Percentiles rank a stretch among this genome's conserved stretches.
Evolutionary conservation across 768 basidiomycete species (phyloP).

Genomic region (Pleurotus cornucopiae): DNA sequence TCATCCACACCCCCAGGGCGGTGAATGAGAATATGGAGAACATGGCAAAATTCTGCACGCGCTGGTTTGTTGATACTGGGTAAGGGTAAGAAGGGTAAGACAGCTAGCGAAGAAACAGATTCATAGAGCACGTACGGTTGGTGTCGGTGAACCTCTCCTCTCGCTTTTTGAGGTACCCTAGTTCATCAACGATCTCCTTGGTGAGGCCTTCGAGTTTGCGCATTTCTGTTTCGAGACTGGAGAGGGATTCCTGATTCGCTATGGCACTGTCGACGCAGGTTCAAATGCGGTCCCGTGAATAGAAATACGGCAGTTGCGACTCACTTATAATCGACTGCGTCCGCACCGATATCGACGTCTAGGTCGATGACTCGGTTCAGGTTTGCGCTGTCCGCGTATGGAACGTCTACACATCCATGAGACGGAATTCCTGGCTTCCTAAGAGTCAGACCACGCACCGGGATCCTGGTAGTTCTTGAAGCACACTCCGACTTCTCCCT

Average conservation of each 20-base stretch:
- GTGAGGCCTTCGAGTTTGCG: slow-evolving; percentile 93
- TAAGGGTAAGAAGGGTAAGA: neutral
- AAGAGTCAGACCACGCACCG: slow-evolving; percentile 44
- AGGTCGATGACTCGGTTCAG: slow-evolving; percentile 77
- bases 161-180: slow-evolving; percentile 86
- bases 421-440: neutral
- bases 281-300: neutral
- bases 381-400: slow-evolving; percentile 41
- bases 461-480: slow-evolving; percentile 77
- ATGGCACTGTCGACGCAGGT: slow-evolving; percentile 64
- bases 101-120: neutral
- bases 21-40: slow-evolving; percentile 79
- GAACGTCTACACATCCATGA: slow-evolving; percentile 33
- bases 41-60: slow-evolving; percentile 92
- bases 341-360: slow-evolving; percentile 96
- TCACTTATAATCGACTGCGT: slow-evolving; percentile 98
- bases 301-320: slow-evolving; percentile 22
- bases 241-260: slow-evolving; percentile 96
- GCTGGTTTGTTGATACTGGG: slow-evolving; percentile 83
- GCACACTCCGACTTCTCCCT: slow-evolving; percentile 95
- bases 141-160: slow-evolving; percentile 86
- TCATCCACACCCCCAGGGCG: slow-evolving; percentile 88
- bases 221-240: slow-evolving; percentile 97
- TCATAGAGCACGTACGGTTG: slow-evolving; percentile 62
- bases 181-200: slow-evolving; percentile 91